Evolutionary conservation across 805 yeast species (phyloP).

Genomic region (Blastobotrys parvus): DNA sequence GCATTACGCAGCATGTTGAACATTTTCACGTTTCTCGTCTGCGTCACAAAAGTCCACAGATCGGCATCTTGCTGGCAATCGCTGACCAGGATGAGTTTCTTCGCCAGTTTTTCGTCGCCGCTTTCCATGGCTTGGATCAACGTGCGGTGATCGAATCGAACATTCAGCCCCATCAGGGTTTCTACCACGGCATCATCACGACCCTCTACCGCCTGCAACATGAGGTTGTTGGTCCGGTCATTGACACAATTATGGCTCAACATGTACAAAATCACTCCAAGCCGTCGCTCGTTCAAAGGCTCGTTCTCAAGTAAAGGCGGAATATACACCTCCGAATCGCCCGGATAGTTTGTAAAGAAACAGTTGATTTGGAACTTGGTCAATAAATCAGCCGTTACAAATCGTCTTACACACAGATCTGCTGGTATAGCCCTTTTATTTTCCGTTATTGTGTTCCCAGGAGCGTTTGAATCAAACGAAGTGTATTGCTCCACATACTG

Average conservation of each 20-base stretch:
- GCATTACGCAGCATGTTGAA: conserved; percentile 2
- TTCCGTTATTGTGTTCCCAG: conserved; percentile 12
- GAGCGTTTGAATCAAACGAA: conserved; percentile 14
- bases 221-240: conserved; percentile 9
- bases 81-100: neutral
- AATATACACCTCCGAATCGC: neutral
- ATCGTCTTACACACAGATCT: conserved; percentile 16
- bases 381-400: conserved; percentile 22
- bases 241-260: conserved; percentile 14
- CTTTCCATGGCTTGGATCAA: conserved; percentile 11
- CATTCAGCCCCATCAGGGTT: conserved; percentile 3
- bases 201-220: conserved; percentile 2
- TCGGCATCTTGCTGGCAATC: conserved; percentile 1
- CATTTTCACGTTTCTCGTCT: neutral
- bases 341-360: conserved; percentile 71
- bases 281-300: conserved; percentile 24
- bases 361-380: conserved; percentile 51
- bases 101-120: conserved; percentile 12
- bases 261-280: conserved; percentile 10
- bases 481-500: conserved; percentile 8
- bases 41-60: conserved; percentile 5
- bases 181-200: conserved; percentile 1
- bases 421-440: too few relatives aligned
- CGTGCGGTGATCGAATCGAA: conserved; percentile 2
- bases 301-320: conserved; percentile 45